Evolutionary conservation across 768 basidiomycete species (phyloP).

Genomic region (Boletus rubropictus): DNA sequence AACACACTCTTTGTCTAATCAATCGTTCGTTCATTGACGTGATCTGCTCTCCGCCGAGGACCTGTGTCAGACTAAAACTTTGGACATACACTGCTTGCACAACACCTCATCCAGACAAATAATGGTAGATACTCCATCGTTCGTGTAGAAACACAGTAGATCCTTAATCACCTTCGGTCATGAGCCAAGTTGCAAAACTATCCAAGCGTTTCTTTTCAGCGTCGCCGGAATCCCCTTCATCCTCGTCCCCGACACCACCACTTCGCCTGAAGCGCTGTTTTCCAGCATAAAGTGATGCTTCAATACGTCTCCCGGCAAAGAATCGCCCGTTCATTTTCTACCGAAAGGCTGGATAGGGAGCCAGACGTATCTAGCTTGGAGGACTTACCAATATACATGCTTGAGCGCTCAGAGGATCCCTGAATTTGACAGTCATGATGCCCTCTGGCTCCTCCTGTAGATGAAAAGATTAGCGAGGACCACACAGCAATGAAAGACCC

Average conservation of each 20-base stretch:
- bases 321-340: constrained; percentile 95
- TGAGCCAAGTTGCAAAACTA: constrained; percentile 81
- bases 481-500: constrained; percentile 26
- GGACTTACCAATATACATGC: constrained; percentile 78
- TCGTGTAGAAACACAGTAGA: neutral
- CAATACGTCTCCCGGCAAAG: constrained; percentile 78
- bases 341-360: neutral
- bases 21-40: neutral
- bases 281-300: constrained; percentile 78
- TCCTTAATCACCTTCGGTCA: constrained; percentile 66
- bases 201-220: constrained; percentile 83
- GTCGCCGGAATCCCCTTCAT: constrained; percentile 60
- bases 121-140: neutral
- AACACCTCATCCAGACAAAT: neutral
- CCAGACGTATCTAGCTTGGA: neutral
- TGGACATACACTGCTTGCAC: too few relatives aligned
- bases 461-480: constrained; percentile 1
- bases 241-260: constrained; percentile 59
- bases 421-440: constrained; percentile 94
- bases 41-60: neutral
- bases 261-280: constrained; percentile 77
- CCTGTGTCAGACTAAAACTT: too few relatives aligned
- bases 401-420: constrained; percentile 85
- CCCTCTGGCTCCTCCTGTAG: constrained; percentile 85
- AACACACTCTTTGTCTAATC: constrained; percentile 7